Conservation (phyloP, 352 stramenopile species). For the Pythium dissotocum region DNA sequence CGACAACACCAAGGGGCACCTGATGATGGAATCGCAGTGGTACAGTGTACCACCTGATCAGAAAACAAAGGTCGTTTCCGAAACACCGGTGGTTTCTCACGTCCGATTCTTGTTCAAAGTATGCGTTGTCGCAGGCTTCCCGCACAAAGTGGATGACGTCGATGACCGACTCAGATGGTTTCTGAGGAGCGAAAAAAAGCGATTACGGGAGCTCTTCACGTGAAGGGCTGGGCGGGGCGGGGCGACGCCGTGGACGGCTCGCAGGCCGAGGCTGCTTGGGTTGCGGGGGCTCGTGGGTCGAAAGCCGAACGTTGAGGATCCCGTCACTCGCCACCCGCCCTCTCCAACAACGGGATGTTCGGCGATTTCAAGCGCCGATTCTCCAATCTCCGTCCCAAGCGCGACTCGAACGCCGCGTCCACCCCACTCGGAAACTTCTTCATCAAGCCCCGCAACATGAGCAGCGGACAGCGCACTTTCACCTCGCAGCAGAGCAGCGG, state of each 20-base stretch:
- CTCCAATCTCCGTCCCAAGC: slow-evolving; percentile 24
- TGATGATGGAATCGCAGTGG: not conserved
- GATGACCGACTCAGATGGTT: slow-evolving; percentile 11
- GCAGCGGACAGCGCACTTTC: not conserved
- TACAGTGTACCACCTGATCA: slow-evolving; percentile 10
- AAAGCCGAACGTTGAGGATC: slow-evolving; percentile 18
- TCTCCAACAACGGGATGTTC: not conserved
- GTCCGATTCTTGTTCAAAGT: not conserved
- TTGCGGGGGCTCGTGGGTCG: not conserved
- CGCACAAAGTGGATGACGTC: slow-evolving; percentile 13
- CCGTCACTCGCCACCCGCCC: not conserved
- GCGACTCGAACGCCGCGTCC: not conserved
- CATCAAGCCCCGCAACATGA: slow-evolving; percentile 18
- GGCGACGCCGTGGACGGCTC: not conserved
- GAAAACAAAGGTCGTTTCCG: not conserved
- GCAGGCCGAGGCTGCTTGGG: not conserved
- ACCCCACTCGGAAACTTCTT: not conserved
- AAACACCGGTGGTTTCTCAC: not conserved
- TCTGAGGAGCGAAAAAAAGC: not conserved
- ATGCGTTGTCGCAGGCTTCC: slow-evolving; percentile 13
- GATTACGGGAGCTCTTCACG: not conserved
- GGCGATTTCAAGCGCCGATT: slow-evolving; percentile 23
- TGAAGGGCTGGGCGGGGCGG: not conserved
- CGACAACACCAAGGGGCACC: not conserved
- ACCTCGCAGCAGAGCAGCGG: slow-evolving; percentile 1